Conservation (phyloP, 345 rosid genomes). For the Theobroma cacao region DNA sequence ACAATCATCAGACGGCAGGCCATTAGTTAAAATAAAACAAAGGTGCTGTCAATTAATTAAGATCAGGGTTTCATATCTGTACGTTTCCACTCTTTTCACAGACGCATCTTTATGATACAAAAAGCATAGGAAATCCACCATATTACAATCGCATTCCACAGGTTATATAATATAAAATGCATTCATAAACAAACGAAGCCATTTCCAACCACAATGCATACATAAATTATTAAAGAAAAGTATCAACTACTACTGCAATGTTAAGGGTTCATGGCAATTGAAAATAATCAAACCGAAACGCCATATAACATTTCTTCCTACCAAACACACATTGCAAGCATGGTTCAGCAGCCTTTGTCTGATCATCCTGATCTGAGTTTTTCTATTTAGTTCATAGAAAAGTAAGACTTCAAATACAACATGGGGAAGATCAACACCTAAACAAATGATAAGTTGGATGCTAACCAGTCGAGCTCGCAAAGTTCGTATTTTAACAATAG, state of each 20-base stretch:
- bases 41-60: neutral
- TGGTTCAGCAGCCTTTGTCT: neutral
- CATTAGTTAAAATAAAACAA: neutral
- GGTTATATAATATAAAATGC: neutral
- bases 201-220: neutral
- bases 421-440: neutral
- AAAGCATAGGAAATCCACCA: neutral
- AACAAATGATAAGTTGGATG: constrained; percentile 16
- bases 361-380: neutral
- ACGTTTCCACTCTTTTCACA: neutral
- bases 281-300: neutral
- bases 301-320: neutral
- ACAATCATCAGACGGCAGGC: neutral
- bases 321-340: neutral
- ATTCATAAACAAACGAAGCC: neutral
- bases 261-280: neutral
- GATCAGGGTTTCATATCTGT: neutral
- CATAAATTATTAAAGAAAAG: neutral
- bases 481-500: constrained; percentile 75
- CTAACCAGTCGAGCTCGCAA: constrained; percentile 90
- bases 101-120: neutral
- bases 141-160: neutral
- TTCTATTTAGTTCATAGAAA: neutral
- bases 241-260: neutral
- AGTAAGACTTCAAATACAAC: constrained; percentile 2